Evolutionary conservation across 352 stramenopile genomes (phyloP).

Genomic region (Phytophthora pluvialis): DNA sequence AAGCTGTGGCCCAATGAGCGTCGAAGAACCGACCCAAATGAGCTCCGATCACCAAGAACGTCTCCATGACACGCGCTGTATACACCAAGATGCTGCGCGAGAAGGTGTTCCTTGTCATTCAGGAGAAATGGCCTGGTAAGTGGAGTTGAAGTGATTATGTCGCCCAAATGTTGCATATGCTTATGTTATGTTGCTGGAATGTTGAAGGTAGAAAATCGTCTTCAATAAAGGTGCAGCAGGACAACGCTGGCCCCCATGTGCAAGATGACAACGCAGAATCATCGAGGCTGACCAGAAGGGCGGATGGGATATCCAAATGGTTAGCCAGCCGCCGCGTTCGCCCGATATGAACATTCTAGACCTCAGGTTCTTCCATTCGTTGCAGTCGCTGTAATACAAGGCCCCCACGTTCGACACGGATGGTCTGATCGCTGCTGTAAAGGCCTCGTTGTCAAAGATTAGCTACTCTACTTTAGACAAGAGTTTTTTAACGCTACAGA

Average conservation of each 20-base stretch:
- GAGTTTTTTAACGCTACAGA: background rate
- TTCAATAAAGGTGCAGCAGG: no score
- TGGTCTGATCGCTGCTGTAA: background rate
- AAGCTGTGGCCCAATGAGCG: no score
- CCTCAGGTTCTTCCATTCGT: no score
- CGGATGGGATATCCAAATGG: no score
- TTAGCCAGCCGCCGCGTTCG: no score
- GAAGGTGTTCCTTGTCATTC: slow-evolving; percentile 14
- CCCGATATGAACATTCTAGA: no score
- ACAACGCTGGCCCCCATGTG: no score
- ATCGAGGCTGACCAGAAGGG: no score
- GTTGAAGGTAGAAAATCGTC: background rate
- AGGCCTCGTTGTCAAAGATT: background rate
- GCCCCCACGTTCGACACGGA: background rate
- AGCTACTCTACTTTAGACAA: background rate
- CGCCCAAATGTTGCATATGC: background rate
- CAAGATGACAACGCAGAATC: no score
- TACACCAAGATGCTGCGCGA: slow-evolving; percentile 3
- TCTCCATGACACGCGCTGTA: background rate
- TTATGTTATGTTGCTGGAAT: background rate
- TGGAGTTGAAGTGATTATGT: background rate
- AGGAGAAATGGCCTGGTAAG: background rate
- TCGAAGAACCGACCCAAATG: no score
- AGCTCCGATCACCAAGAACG: background rate
- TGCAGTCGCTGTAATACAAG: no score